These are phyloP conservation scores for Elsinoe fawcettii DNA, from an alignment of 2,329 filamentous ascomycete genomes.

Conservation along the genomic window DNA sequence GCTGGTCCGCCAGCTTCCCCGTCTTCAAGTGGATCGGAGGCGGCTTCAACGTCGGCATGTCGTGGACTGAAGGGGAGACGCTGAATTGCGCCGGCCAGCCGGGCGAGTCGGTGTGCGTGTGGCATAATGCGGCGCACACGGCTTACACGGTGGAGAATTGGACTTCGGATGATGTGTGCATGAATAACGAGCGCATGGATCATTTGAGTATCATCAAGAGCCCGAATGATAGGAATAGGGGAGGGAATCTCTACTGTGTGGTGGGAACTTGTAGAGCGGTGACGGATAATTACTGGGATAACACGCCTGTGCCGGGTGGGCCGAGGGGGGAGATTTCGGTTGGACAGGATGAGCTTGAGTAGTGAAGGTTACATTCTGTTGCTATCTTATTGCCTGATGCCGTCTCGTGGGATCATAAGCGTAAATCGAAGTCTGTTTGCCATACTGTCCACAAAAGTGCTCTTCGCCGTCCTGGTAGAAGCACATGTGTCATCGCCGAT, in stretches of 20 bases:
- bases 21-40: slow-evolving; percentile 1
- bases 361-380: no score
- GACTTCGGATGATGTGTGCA: neutral
- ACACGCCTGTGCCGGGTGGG: neutral
- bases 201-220: neutral
- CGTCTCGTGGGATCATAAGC: no score
- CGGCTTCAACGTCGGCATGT: neutral
- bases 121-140: neutral
- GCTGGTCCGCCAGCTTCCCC: neutral
- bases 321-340: neutral
- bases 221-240: neutral
- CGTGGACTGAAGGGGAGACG: neutral
- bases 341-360: neutral
- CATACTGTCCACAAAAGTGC: no score
- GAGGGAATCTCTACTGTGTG: neutral
- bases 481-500: no score
- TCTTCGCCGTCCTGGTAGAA: no score
- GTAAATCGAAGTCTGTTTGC: no score
- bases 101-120: neutral
- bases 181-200: neutral
- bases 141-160: slow-evolving; percentile 6
- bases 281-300: slow-evolving; percentile 3
- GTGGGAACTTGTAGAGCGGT: neutral
- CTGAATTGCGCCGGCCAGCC: neutral
- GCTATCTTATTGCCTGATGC: no score